Evolutionary conservation across 192 early-diverging fungal genomes (phyloP).

Genomic region (Radiomyces spectabilis): DNA sequence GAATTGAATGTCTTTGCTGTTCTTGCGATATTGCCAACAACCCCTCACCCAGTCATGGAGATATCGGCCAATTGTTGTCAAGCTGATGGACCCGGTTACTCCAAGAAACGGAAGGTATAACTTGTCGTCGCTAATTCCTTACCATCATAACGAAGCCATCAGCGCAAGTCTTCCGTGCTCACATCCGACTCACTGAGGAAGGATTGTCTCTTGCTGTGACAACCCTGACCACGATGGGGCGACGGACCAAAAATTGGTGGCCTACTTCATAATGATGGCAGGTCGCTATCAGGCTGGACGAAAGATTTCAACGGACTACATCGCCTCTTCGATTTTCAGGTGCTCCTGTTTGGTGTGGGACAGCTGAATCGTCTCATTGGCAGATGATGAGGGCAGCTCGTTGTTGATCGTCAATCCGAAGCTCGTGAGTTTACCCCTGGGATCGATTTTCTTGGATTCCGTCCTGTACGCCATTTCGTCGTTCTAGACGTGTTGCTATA

Average conservation of each 20-base stretch:
- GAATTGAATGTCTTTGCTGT: constrained; percentile 6
- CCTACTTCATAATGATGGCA: background rate
- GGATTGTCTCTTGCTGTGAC: background rate
- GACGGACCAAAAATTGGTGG: constrained; percentile 1
- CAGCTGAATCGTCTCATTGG: too few relatives aligned
- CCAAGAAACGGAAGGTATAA: background rate
- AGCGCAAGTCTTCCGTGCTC: background rate
- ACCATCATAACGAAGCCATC: background rate
- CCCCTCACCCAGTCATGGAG: background rate
- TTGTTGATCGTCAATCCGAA: too few relatives aligned
- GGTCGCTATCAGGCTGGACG: too few relatives aligned
- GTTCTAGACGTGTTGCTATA: too few relatives aligned
- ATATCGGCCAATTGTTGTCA: background rate
- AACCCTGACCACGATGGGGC: background rate
- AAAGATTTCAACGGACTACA: too few relatives aligned
- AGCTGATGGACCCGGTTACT: background rate
- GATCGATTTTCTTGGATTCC: too few relatives aligned
- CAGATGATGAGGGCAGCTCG: too few relatives aligned
- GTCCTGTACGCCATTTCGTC: too few relatives aligned
- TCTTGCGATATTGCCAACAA: constrained; percentile 5
- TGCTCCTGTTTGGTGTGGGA: too few relatives aligned
- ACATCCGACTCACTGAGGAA: background rate
- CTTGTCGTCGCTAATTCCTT: background rate
- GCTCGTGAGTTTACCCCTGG: too few relatives aligned
- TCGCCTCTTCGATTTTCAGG: too few relatives aligned